Percentiles rank a stretch among this genome's conserved stretches.
Evolutionary conservation across 306 rosid genomes (phyloP).

Genomic region (Acmispon strigosus): DNA sequence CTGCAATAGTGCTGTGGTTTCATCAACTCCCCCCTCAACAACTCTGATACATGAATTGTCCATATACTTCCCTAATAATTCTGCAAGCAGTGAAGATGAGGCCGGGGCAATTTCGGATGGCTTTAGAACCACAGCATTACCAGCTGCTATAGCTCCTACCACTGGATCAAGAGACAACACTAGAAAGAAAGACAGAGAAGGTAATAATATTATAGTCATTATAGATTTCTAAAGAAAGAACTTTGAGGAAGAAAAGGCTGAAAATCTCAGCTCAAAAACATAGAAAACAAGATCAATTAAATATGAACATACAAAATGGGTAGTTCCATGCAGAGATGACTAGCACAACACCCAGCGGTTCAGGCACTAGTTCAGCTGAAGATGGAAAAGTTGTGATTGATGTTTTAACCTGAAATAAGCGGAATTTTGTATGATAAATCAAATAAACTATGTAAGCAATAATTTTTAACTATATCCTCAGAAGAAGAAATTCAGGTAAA

Average conservation of each 20-base stretch:
- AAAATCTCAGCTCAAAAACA: neutral
- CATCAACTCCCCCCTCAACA: constrained; percentile 80
- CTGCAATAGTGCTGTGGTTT: constrained; percentile 71
- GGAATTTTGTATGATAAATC: neutral
- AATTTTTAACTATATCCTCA: neutral
- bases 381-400: constrained; percentile 74
- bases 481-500: neutral
- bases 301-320: constrained; percentile 68
- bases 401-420: constrained; percentile 58
- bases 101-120: constrained; percentile 90
- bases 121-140: constrained; percentile 88
- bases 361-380: constrained; percentile 88
- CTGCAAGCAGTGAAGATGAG: constrained; percentile 64
- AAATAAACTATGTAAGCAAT: neutral
- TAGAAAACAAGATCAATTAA: neutral
- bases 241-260: neutral
- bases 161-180: constrained; percentile 87
- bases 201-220: neutral
- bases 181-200: constrained; percentile 26
- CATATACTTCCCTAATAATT: constrained; percentile 57
- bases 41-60: constrained; percentile 66
- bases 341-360: constrained; percentile 79
- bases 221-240: neutral
- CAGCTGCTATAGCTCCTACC: constrained; percentile 93
- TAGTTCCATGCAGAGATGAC: constrained; percentile 94